Evolutionary conservation across 1,139 yeast genomes (phyloP).

Genomic region (Zygosaccharomyces sapae): DNA sequence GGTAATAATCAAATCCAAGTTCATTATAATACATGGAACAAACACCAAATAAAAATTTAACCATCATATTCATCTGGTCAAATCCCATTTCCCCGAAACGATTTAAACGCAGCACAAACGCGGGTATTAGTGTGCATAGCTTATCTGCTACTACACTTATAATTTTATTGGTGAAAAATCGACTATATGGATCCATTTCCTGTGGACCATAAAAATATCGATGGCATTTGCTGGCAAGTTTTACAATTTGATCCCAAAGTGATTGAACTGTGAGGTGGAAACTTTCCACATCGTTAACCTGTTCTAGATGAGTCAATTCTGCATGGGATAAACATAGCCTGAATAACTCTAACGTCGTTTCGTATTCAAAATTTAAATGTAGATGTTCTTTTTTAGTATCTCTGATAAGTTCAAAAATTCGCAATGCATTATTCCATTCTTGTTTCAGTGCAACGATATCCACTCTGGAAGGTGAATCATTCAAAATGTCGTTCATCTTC

Average conservation of each 20-base stretch:
- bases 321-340: slow-evolving; percentile 25
- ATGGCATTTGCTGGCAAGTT: slow-evolving; percentile 21
- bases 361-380: slow-evolving; percentile 24
- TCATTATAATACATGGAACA: slow-evolving; percentile 33
- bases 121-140: slow-evolving; percentile 27
- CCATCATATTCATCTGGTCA: slow-evolving; percentile 19
- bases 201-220: slow-evolving; percentile 20
- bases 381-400: slow-evolving; percentile 4
- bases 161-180: slow-evolving; percentile 30
- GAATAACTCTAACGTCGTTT: slow-evolving; percentile 23
- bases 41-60: slow-evolving; percentile 23
- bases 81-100: slow-evolving; percentile 16
- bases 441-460: slow-evolving; percentile 17
- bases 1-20: slow-evolving; percentile 30
- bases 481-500: slow-evolving; percentile 20
- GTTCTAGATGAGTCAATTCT: slow-evolving; percentile 25
- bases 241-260: slow-evolving; percentile 26
- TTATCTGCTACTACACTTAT: slow-evolving; percentile 30
- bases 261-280: slow-evolving; percentile 21
- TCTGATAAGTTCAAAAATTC: slow-evolving; percentile 8
- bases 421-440: slow-evolving; percentile 15
- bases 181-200: slow-evolving; percentile 18
- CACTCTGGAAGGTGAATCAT: slow-evolving; percentile 25
- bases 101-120: slow-evolving; percentile 26
- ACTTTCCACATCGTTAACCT: slow-evolving; percentile 12